Evolutionary conservation across 345 rosid genomes (phyloP).

Genomic region (Populus ilicifolia): DNA sequence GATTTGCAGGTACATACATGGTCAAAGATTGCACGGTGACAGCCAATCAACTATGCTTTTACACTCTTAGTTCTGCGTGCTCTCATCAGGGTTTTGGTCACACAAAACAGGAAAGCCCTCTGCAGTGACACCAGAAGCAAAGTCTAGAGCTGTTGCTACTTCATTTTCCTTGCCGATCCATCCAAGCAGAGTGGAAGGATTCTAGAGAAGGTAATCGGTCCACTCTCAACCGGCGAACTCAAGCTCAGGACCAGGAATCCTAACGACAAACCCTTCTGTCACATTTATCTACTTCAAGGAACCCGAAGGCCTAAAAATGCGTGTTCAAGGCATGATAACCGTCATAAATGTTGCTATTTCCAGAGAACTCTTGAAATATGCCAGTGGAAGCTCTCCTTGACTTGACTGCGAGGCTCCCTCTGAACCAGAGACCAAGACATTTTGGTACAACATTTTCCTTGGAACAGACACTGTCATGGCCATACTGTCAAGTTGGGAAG

Average conservation of each 20-base stretch:
- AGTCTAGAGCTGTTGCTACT: slow-evolving; percentile 31
- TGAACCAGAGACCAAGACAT: slow-evolving; percentile 58
- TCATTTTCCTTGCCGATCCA: slow-evolving; percentile 30
- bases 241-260: slow-evolving; percentile 44
- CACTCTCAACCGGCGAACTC: slow-evolving; percentile 58
- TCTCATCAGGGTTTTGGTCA: background rate
- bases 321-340: slow-evolving; percentile 55
- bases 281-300: slow-evolving; percentile 69
- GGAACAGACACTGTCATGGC: slow-evolving; percentile 84
- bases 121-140: slow-evolving; percentile 21
- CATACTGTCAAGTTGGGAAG: slow-evolving; percentile 64
- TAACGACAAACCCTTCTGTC: slow-evolving; percentile 56
- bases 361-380: slow-evolving; percentile 39
- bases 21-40: no score
- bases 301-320: slow-evolving; percentile 50
- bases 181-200: slow-evolving; percentile 46
- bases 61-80: no score
- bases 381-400: slow-evolving; percentile 37
- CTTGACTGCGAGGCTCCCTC: slow-evolving; percentile 39
- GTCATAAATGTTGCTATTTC: slow-evolving; percentile 48
- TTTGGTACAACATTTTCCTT: slow-evolving; percentile 29
- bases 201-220: slow-evolving; percentile 47
- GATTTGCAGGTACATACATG: no score
- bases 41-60: no score
- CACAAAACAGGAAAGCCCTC: slow-evolving; percentile 20